These are phyloP conservation scores for Plantago elongata DNA, from an alignment of 257 asterid genomes.

Conservation along the genomic window DNA sequence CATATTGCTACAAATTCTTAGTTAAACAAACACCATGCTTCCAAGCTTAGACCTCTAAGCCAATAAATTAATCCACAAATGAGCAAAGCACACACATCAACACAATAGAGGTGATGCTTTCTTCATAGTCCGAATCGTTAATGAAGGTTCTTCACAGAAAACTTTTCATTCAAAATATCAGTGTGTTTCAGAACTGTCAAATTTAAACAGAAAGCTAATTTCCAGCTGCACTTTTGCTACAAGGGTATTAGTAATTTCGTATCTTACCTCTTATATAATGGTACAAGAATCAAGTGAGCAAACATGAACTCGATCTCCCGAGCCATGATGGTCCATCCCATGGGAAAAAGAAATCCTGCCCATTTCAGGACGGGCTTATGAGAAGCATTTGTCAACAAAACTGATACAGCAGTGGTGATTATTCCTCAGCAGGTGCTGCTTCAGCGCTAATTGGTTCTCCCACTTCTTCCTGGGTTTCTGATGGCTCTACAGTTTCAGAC, in stretches of 20 bases:
- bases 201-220: slow-evolving; percentile 6
- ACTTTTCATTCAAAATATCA: not conserved
- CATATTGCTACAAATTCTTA: too few species aligned
- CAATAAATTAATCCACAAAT: too few species aligned
- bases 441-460: slow-evolving; percentile 30
- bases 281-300: slow-evolving; percentile 6
- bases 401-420: slow-evolving; percentile 3
- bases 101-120: too few species aligned
- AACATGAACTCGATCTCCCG: slow-evolving; percentile 11
- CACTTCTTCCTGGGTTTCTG: slow-evolving; percentile 32
- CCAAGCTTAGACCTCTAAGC: too few species aligned
- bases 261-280: slow-evolving; percentile 8
- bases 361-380: not conserved
- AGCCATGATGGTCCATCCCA: slow-evolving; percentile 8
- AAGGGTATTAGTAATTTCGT: not conserved
- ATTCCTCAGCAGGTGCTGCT: slow-evolving; percentile 27
- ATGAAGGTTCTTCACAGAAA: not conserved
- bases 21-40: too few species aligned
- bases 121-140: too few species aligned
- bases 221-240: slow-evolving; percentile 18
- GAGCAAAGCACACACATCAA: too few species aligned
- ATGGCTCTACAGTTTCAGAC: slow-evolving; percentile 29
- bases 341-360: not conserved
- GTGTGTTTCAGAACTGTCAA: not conserved
- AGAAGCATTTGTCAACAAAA: not conserved